Base-by-base conservation (phyloP, 305 asterid species). In the Vinca major region DNA sequence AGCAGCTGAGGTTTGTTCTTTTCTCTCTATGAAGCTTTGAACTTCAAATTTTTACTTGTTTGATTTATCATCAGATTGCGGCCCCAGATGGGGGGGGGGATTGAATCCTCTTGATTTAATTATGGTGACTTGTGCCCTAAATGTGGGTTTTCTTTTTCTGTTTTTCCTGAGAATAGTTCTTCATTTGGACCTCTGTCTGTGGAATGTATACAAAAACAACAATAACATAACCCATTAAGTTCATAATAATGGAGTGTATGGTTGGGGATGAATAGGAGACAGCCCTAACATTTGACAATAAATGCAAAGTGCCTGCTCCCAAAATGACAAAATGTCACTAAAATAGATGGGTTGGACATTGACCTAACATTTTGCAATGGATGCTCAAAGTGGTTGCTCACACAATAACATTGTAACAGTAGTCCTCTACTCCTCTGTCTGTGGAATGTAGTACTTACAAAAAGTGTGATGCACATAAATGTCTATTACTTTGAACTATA, bases 1-100 rank as follows among this genome's bases (percentile, higher is more conserved):
- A 83, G 71, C 96, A 41, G 91, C 95, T 52, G 98, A 92, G 84
- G 96, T 92, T 70, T 49, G 77, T 80, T 12, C n/a, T 26, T 1
- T 26, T 26, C 33, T 41, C 45, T 4, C 45, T 33, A 26, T 26
- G 33, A 26, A 26, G 33, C 33, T 26, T 45, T 43, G 73, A 33
- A 37, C 10, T 14, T 33, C 17, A 48, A 51, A 1, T 5, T 5
- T 13, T 67, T 10, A 55, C 21, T 13, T 48, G 13, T 68, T 64
- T 44, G 8, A 12, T 66, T 11, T 45, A 6, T 63, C 20, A 45
- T 64, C 17, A 20, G 4, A 48, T 63, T 62, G 13, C 37, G 10
- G 20, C 43, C 63, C 63, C 10, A 8, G 33, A 56, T 2, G 21
- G 21, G n/a, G 4, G 16, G 41, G 51, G 44, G 54, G 5, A 48